phyloP scores from a whole-genome alignment of 75 land plant genomes.

The Pinus taeda region DNA sequence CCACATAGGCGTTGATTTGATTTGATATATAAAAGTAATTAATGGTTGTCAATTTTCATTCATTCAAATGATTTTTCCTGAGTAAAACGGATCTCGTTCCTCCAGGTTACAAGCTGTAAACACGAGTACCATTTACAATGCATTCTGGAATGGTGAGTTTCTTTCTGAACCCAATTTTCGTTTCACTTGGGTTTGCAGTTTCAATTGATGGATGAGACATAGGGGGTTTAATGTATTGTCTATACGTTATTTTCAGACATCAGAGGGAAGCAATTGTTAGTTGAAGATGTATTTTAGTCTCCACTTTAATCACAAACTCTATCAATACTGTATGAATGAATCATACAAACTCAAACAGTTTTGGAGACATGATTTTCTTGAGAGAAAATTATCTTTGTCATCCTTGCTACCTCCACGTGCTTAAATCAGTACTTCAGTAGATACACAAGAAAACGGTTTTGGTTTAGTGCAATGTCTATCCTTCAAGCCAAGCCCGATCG shows the following conservation, averaged over 20 bases:
- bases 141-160: slow-evolving; percentile 89
- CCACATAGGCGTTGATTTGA: too few species aligned
- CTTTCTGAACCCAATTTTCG: not conserved
- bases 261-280: not conserved
- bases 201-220: not conserved
- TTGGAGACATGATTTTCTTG: not conserved
- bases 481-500: not conserved
- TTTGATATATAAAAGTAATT: too few species aligned
- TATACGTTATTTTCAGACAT: not conserved
- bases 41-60: not conserved
- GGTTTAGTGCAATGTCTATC: not conserved
- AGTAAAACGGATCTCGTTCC: slow-evolving; percentile 1
- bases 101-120: slow-evolving; percentile 89
- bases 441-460: too few species aligned
- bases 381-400: not conserved
- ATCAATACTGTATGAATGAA: too few species aligned
- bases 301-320: not conserved
- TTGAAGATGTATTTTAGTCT: not conserved
- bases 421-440: not conserved
- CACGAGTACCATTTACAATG: slow-evolving; percentile 99
- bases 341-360: too few species aligned
- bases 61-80: not conserved
- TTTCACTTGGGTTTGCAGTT: not conserved
- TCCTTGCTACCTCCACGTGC: not conserved
- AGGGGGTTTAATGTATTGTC: not conserved